A percentile compares a stretch with the other conserved stretches of the same genome.
Evolutionary conservation across 345 rosid genomes (phyloP).

Genomic region (Tarenaya hassleriana): DNA sequence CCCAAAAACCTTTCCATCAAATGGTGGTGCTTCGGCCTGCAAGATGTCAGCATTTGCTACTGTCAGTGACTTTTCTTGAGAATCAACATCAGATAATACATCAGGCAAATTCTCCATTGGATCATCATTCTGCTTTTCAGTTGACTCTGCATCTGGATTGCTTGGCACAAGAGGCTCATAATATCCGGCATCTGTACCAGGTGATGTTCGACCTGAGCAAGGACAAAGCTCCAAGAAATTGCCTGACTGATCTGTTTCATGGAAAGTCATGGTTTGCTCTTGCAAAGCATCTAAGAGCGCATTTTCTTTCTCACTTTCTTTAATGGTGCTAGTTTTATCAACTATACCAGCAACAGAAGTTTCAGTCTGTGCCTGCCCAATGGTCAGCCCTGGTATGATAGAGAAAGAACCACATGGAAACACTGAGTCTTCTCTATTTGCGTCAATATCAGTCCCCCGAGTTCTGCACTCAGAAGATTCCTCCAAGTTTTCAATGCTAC

Average conservation of each 20-base stretch:
- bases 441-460: conserved; percentile 9
- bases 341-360: conserved; percentile 7
- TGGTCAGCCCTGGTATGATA: conserved; percentile 16
- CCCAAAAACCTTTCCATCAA: conserved; percentile 30
- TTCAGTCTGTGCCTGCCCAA: conserved; percentile 16
- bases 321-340: conserved; percentile 19
- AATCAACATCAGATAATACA: conserved; percentile 33
- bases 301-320: conserved; percentile 20
- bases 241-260: conserved; percentile 22
- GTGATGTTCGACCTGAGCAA: conserved; percentile 25
- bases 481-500: conserved; percentile 10
- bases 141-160: conserved; percentile 28
- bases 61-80: conserved; percentile 33
- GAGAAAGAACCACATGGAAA: conserved; percentile 16
- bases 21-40: conserved; percentile 27
- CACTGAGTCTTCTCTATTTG: conserved; percentile 11
- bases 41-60: conserved; percentile 14
- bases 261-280: conserved; percentile 25
- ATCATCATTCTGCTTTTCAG: conserved; percentile 34
- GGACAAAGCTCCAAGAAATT: conserved; percentile 25
- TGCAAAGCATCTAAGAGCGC: conserved; percentile 25
- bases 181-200: conserved; percentile 24
- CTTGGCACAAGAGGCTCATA: conserved; percentile 28
- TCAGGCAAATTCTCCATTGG: conserved; percentile 29
- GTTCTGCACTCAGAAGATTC: conserved; percentile 6